A percentile compares a stretch with the other conserved stretches of the same genome.
These are phyloP conservation scores for Didymella sp. DNA, from an alignment of 2,329 filamentous ascomycete genomes.

Conservation along the genomic window DNA sequence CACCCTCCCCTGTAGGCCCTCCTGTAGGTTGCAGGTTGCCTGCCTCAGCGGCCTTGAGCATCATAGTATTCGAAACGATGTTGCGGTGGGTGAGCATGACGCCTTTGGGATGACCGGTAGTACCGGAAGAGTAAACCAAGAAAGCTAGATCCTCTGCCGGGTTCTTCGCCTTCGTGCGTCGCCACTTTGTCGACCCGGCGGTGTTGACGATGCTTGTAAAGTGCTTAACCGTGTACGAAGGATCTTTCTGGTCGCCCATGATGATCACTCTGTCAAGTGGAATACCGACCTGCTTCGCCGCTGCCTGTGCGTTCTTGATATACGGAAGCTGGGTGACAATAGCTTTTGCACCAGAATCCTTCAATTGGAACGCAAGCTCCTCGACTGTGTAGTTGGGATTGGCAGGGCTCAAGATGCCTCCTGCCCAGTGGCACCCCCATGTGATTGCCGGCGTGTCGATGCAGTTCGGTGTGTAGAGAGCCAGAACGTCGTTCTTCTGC, in stretches of 20 bases:
- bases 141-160: slow-evolving; percentile 79
- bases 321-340: slow-evolving; percentile 75
- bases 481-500: slow-evolving; percentile 83
- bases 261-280: slow-evolving; percentile 75
- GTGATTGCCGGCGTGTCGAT: slow-evolving; percentile 81
- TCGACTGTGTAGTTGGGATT: slow-evolving; percentile 86
- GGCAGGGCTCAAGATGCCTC: slow-evolving; percentile 80
- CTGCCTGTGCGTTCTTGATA: slow-evolving; percentile 69
- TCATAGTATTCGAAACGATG: slow-evolving; percentile 73
- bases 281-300: slow-evolving; percentile 74
- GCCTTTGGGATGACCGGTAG: slow-evolving; percentile 89
- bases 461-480: slow-evolving; percentile 82
- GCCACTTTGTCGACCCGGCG: slow-evolving; percentile 64
- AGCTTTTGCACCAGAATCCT: slow-evolving; percentile 76
- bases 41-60: slow-evolving; percentile 52
- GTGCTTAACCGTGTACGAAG: slow-evolving; percentile 67
- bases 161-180: slow-evolving; percentile 61
- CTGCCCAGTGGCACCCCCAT: slow-evolving; percentile 83
- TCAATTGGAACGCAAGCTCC: slow-evolving; percentile 84
- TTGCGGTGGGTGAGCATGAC: slow-evolving; percentile 87
- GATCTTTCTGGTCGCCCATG: slow-evolving; percentile 73
- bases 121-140: slow-evolving; percentile 87
- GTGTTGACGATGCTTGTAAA: slow-evolving; percentile 74
- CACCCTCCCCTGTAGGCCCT: slow-evolving; percentile 66
- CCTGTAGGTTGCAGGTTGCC: slow-evolving; percentile 65